Conservation (phyloP, 1,284 basidiomycete genomes). For the Sphagnurus paluster region DNA sequence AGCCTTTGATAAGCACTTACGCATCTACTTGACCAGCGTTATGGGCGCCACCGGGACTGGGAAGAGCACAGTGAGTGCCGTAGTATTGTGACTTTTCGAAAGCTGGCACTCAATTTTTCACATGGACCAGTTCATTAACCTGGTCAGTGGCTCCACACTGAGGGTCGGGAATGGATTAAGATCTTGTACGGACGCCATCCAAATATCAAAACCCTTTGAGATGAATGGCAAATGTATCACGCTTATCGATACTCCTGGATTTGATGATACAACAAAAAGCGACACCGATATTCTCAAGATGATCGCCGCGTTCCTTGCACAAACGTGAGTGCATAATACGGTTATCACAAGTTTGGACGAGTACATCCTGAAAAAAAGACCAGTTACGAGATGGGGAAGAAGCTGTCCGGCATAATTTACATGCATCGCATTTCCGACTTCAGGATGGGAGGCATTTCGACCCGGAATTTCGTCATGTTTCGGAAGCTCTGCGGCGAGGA, state of each 20-base stretch:
- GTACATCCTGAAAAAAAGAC: too few relatives aligned
- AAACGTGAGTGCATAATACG: slow-evolving; percentile 16
- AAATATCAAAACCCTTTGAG: slow-evolving; percentile 26
- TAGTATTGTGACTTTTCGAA: too few relatives aligned
- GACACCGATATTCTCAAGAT: slow-evolving; percentile 30
- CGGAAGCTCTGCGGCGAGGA: slow-evolving; percentile 44
- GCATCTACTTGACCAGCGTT: too few relatives aligned
- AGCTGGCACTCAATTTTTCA: too few relatives aligned
- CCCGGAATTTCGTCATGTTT: slow-evolving; percentile 46
- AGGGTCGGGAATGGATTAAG: slow-evolving; percentile 28
- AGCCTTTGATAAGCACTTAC: too few relatives aligned
- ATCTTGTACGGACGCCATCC: slow-evolving; percentile 32
- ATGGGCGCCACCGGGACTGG: too few relatives aligned
- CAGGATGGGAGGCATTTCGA: slow-evolving; percentile 41
- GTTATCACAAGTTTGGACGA: too few relatives aligned
- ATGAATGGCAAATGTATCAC: slow-evolving; percentile 22
- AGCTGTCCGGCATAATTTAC: slow-evolving; percentile 44
- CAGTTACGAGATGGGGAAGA: slow-evolving; percentile 39
- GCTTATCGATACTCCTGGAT: slow-evolving; percentile 32
- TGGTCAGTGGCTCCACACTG: slow-evolving; percentile 30
- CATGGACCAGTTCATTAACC: slow-evolving; percentile 44
- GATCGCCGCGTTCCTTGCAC: slow-evolving; percentile 24
- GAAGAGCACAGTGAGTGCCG: too few relatives aligned
- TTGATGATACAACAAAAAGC: slow-evolving; percentile 31
- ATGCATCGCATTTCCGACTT: slow-evolving; percentile 49